Evolutionary conservation across 2,329 filamentous ascomycete species (phyloP).

Genomic region (Penicillium sp.): DNA sequence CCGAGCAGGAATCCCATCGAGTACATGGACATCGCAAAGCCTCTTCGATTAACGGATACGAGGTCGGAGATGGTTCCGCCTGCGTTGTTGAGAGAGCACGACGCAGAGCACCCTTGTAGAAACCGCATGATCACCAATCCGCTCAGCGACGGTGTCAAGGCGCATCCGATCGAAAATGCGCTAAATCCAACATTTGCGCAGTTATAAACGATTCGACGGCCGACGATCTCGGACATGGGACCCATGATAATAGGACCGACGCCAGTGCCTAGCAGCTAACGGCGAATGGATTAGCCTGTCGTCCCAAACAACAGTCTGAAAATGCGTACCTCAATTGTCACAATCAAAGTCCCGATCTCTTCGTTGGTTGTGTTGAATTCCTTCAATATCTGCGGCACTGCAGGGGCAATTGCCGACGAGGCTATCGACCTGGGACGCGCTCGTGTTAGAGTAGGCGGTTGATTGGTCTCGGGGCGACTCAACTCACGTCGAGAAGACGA

Average conservation of each 20-base stretch:
- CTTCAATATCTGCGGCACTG: constrained; percentile 5
- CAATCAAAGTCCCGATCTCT: constrained; percentile 2
- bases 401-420: constrained; percentile 6
- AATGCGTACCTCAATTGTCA: constrained; percentile 3
- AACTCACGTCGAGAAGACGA: constrained; percentile 10
- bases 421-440: constrained; percentile 3
- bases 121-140: constrained; percentile 11
- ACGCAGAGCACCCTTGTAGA: constrained; percentile 17
- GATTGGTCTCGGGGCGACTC: background rate
- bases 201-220: constrained; percentile 10
- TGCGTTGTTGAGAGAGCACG: constrained; percentile 50
- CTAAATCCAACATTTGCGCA: constrained; percentile 14
- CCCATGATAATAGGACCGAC: constrained; percentile 11
- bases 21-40: constrained; percentile 50
- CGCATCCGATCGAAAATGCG: constrained; percentile 8
- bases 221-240: constrained; percentile 11
- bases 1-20: constrained; percentile 52
- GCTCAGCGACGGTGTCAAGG: constrained; percentile 5
- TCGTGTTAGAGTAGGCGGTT: background rate
- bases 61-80: constrained; percentile 54
- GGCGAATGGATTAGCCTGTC: background rate
- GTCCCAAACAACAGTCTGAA: constrained; percentile 4
- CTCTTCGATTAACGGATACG: constrained; percentile 48
- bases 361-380: constrained; percentile 5
- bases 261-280: constrained; percentile 8